Evolutionary conservation across 176 grass and related monocot species (phyloP), one percentile per base, ranked within the genome.

Genomic region (Cenchrus americanus): DNA sequence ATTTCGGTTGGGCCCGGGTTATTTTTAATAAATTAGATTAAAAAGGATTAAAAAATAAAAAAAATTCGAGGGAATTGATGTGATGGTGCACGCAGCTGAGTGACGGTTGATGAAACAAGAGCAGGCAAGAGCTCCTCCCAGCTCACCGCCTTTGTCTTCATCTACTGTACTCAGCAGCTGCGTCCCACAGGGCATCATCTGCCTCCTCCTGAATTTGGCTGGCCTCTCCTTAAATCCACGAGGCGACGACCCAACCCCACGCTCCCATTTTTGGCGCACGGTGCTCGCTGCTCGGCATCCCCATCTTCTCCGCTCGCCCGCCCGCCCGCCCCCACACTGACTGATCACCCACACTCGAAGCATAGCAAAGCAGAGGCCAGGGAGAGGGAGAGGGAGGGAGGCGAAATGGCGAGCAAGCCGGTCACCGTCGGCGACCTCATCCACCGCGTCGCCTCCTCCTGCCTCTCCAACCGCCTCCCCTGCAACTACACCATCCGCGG

Each of bases 381-480:
- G 18, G 15, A 34, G 6, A 10, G 52, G 18, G 15, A 34, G 6
- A 8, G 10, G 49, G 23, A 57, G 63, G 66, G 7, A 72, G 78
- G 71, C n/a, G 58, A 24, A 42, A 88, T 90, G 91, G 91, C 84
- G 82, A 79, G 70, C 77, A 95, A 89, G 80, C 80, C 86, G 32
- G 79, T 82, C 15, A 90, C 88, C 75, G 86, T 98, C 68, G 87
- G 91, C 87, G 93, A 98, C 91, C 89, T 98, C 64, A 89, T 98
- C 85, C 93, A 98, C 37, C 93, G 96, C 3, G 93, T 95, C 49
- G 86, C 93, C 47, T 75, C 93, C 43, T 96, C 96, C 51, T 98
- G 93, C 87, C 91, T 98, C 85, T 93, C 96, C 66, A 90, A 94
- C 69, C 89, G 91, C n/a, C 53, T 98, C 30, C 91, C 91, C 42